Conservation (phyloP, 441 rosid genomes). For the Pelargonium australe region DNA sequence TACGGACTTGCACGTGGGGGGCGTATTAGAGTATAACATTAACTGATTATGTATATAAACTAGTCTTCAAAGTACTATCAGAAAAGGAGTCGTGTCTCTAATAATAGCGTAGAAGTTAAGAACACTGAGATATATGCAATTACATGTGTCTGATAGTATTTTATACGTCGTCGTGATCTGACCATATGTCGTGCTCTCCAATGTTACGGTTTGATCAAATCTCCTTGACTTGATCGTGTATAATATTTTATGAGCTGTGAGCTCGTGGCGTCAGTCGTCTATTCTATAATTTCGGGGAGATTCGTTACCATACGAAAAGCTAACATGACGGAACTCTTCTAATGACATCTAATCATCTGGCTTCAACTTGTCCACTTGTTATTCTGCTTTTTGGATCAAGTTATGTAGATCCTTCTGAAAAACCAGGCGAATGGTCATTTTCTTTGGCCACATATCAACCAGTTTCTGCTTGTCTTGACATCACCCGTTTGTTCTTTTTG, state of each 20-base stretch:
- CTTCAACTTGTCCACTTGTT: not conserved
- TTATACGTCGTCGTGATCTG: not conserved
- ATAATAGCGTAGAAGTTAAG: not conserved
- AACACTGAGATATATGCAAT: not conserved
- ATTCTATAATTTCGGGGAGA: not conserved
- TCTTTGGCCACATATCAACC: not conserved
- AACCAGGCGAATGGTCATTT: not conserved
- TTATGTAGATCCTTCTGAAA: not conserved
- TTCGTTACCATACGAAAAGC: not conserved
- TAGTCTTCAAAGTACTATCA: not conserved
- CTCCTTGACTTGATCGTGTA: not conserved
- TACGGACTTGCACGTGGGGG: too few species aligned
- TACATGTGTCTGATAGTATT: not conserved
- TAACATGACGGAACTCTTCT: not conserved
- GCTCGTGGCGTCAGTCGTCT: not conserved
- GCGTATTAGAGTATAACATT: too few species aligned
- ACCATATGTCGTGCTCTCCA: not conserved
- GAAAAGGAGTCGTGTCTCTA: not conserved
- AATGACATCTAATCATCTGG: not conserved
- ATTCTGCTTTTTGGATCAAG: not conserved
- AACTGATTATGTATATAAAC: not conserved
- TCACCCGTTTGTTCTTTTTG: conserved; percentile 18
- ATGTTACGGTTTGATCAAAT: not conserved
- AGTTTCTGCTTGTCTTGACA: conserved; percentile 9
- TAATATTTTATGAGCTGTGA: not conserved